A percentile compares a stretch with the other conserved stretches of the same genome.
These are phyloP conservation scores for Naganishia kalamii DNA, from an alignment of 768 basidiomycete genomes.

Conservation along the genomic window DNA sequence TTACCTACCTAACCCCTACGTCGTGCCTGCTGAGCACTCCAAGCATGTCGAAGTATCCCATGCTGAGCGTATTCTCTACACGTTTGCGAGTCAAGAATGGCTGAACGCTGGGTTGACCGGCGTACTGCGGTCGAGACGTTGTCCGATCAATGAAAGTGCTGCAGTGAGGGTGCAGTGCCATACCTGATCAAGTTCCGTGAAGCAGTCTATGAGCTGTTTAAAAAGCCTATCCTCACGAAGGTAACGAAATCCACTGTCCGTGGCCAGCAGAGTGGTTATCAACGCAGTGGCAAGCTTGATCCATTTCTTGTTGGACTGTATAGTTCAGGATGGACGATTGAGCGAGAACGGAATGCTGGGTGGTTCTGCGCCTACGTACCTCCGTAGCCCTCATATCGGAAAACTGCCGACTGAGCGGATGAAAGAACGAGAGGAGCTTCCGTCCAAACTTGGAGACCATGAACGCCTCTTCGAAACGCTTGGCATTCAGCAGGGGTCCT, in stretches of 20 bases:
- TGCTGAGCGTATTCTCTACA: conserved; percentile 73
- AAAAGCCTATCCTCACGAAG: conserved; percentile 81
- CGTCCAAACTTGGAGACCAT: conserved; percentile 80
- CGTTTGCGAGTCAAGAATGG: conserved; percentile 68
- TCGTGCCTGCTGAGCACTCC: conserved; percentile 80
- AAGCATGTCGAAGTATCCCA: conserved; percentile 92
- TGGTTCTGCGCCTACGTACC: conserved; percentile 45
- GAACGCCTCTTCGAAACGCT: conserved; percentile 89
- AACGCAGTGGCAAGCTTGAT: conserved; percentile 75
- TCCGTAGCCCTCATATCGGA: conserved; percentile 69
- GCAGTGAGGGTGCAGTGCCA: conserved; percentile 33
- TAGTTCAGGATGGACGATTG: not conserved
- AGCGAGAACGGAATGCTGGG: not conserved
- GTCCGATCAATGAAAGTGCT: not conserved
- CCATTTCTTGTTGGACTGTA: conserved; percentile 73
- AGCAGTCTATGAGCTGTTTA: conserved; percentile 72
- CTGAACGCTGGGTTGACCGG: conserved; percentile 28
- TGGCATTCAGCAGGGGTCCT: conserved; percentile 83
- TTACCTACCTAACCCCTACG: conserved; percentile 78
- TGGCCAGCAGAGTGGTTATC: conserved; percentile 73
- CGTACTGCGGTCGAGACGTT: conserved; percentile 19
- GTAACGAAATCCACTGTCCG: conserved; percentile 75
- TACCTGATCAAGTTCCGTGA: conserved; percentile 88
- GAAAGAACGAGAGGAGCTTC: conserved; percentile 86
- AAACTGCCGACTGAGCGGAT: conserved; percentile 78